These are phyloP conservation scores for Oryza meridionalis DNA, from an alignment of 176 grass and related monocot species.

Conservation along the genomic window DNA sequence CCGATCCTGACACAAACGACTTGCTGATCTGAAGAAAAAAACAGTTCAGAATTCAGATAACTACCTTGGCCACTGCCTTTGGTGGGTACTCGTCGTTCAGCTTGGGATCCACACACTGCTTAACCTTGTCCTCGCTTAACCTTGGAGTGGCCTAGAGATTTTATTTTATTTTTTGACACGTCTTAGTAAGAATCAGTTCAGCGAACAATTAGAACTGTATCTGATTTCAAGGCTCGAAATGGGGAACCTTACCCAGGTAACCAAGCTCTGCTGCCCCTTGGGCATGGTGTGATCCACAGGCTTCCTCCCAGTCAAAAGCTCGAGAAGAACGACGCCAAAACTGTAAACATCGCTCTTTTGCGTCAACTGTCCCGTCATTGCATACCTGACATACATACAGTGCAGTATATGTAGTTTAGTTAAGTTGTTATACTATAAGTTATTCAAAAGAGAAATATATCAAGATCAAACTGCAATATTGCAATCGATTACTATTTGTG, in stretches of 20 bases:
- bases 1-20: background rate
- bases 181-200: background rate
- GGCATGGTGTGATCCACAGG: constrained; percentile 97
- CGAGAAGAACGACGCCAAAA: constrained; percentile 80
- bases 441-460: too few species aligned
- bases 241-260: constrained; percentile 74
- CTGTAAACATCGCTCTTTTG: constrained; percentile 98
- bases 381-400: constrained; percentile 49
- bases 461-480: too few species aligned
- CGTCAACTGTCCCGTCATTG: constrained; percentile 83
- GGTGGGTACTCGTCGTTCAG: constrained; percentile 81
- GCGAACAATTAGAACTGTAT: background rate
- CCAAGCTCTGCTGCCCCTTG: constrained; percentile 93
- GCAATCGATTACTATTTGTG: too few species aligned
- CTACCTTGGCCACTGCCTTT: constrained; percentile 93
- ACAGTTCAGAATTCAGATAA: background rate
- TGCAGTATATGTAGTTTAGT: too few species aligned
- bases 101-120: constrained; percentile 92
- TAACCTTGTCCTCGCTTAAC: constrained; percentile 96
- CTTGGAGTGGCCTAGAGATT: constrained; percentile 77
- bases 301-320: constrained; percentile 93
- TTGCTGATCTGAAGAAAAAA: background rate
- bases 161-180: background rate
- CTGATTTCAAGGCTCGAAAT: background rate
- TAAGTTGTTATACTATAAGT: too few species aligned